These are phyloP conservation scores for Boletus coccyginus DNA, from an alignment of 768 basidiomycete genomes.

Conservation along the genomic window DNA sequence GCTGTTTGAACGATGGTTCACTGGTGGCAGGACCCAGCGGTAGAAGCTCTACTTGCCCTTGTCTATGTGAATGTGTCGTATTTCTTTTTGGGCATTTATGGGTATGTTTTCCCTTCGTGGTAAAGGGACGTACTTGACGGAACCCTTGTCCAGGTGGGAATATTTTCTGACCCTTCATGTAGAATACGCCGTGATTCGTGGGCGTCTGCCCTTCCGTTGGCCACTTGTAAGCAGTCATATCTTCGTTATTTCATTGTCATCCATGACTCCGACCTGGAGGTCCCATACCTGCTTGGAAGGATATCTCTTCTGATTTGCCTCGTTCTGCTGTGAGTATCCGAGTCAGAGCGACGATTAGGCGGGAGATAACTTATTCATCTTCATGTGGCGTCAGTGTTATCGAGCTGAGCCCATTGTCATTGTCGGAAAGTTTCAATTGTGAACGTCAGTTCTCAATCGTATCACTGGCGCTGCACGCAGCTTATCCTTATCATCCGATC, in stretches of 20 bases:
- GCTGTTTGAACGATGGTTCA: conserved; percentile 10
- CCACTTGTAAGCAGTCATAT: conserved; percentile 16
- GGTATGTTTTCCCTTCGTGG: conserved; percentile 4
- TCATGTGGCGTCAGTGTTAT: conserved; percentile 1
- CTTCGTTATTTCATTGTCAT: not conserved
- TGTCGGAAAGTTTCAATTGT: conserved; percentile 1
- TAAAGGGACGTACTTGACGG: not conserved
- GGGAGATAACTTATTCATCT: not conserved
- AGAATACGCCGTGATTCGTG: conserved; percentile 21
- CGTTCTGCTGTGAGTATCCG: conserved; percentile 13
- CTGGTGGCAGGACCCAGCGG: conserved; percentile 16
- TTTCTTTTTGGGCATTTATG: conserved; percentile 16
- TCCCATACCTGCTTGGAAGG: conserved; percentile 27
- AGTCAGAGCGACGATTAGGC: too few species aligned
- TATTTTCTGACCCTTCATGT: conserved; percentile 17
- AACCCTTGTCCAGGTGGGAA: conserved; percentile 19
- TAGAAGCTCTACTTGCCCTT: not conserved
- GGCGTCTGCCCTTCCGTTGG: conserved; percentile 24
- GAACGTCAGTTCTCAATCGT: conserved; percentile 16
- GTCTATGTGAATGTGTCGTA: conserved; percentile 4
- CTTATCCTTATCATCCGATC: not conserved
- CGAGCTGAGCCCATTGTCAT: not conserved
- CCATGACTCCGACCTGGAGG: conserved; percentile 1
- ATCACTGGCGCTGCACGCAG: not conserved
- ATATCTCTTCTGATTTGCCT: conserved; percentile 10